phyloP scores from a whole-genome alignment of 2,329 filamentous ascomycete genomes.

The Colletotrichum sp. region DNA sequence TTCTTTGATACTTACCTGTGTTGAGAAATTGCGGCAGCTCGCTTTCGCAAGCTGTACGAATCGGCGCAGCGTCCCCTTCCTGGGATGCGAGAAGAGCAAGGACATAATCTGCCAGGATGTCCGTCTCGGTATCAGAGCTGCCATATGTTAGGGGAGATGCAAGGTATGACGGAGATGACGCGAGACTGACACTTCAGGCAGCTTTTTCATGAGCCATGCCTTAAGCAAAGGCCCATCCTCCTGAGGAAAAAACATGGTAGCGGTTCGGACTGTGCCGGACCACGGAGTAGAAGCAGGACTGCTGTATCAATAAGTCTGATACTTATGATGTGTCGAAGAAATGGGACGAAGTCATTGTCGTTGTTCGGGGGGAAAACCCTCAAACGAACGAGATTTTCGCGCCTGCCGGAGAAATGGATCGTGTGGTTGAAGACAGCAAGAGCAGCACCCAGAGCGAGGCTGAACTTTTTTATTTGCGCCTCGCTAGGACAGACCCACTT shows the following conservation, averaged over 20 bases:
- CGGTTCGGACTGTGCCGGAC: not conserved
- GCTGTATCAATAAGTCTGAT: slow-evolving; percentile 15
- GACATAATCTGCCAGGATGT: slow-evolving; percentile 86
- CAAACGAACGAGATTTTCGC: slow-evolving; percentile 5
- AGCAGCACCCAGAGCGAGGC: not conserved
- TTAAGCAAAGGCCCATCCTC: slow-evolving; percentile 70
- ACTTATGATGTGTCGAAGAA: not conserved
- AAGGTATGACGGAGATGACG: not conserved
- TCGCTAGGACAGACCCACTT: slow-evolving; percentile 14
- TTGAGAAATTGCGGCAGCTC: slow-evolving; percentile 79
- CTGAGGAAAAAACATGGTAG: slow-evolving; percentile 66
- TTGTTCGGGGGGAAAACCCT: slow-evolving; percentile 7
- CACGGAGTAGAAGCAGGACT: not conserved
- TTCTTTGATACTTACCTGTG: slow-evolving; percentile 55
- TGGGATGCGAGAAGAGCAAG: slow-evolving; percentile 72
- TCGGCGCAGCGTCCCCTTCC: slow-evolving; percentile 67
- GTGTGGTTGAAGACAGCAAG: not conserved
- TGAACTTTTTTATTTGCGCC: slow-evolving; percentile 8
- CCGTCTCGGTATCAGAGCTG: slow-evolving; percentile 80
- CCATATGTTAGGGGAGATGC: not conserved
- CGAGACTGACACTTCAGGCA: slow-evolving; percentile 21
- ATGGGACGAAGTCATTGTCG: slow-evolving; percentile 11
- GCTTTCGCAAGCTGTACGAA: slow-evolving; percentile 70
- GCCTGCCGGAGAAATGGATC: not conserved
- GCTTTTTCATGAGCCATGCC: slow-evolving; percentile 73